Evolutionary conservation across 345 rosid genomes (phyloP), one percentile per base, ranked within the genome.

Genomic region (Hibiscus syriacus): DNA sequence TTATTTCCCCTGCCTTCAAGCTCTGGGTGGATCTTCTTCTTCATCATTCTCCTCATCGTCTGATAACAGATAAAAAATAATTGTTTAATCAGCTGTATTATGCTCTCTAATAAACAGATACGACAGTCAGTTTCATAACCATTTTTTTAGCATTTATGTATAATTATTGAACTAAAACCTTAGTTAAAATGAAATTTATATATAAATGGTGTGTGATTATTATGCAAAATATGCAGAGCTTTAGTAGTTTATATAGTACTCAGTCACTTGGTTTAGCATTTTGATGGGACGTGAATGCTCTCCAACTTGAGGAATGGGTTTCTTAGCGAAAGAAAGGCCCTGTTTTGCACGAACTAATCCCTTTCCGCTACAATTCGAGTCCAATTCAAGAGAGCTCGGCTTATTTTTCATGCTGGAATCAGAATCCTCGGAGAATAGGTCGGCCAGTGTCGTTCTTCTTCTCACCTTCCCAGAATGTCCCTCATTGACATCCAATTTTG

Each of bases 1-100:
- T 70, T 77, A 3, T n/a, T 53, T 16, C 43, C 71, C 54, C 79
- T 85, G 46, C 80, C 75, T 61, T 85, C 86, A 34, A 82, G 56
- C 66, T 86, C 92, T 46, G 98, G 95, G 74, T 89, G 94, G 62
- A 92, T 87, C 81, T 92, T 92, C 83, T 81, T 90, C 80, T 85
- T 92, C 70, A 90, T 16, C 93, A 92, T 84, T 74, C 83, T 86
- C 82, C 74, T 87, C 86, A 92, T 82, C 87, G 88, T 75, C 98
- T 92, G 46, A 38, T 39, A 43, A 30, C 7, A 6, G 46, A 46
- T 4, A 6, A 46, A 17, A 27, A 29, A 6, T 9, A 57, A 3
- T 8, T 13, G 14, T 22, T 25, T 5, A 16, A 20, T 54, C 13
- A 14, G 13, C 5, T 52, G 9, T 13, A 65, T 65, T 22, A 13